Conservation (phyloP, 257 asterid genomes). For the Solanum infundibuliforme region DNA sequence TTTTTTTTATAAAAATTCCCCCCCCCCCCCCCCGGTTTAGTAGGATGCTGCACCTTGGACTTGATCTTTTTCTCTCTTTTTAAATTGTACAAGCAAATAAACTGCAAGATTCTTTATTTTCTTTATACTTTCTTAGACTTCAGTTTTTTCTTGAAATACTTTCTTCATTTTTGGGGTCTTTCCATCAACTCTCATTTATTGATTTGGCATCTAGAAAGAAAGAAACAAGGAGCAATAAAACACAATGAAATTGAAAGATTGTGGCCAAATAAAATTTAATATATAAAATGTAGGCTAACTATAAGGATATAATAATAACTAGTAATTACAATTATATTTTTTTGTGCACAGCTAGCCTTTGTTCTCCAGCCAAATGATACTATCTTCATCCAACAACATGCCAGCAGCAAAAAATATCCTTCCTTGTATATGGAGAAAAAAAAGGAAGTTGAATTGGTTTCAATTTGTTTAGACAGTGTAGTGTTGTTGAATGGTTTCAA, state of each 20-base stretch:
- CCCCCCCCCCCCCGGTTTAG: background rate
- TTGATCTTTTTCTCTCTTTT: background rate
- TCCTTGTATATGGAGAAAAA: background rate
- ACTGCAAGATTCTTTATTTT: background rate
- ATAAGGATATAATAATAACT: background rate
- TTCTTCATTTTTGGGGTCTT: background rate
- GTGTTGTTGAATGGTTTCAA: constrained; percentile 56
- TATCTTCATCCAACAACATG: background rate
- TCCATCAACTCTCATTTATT: background rate
- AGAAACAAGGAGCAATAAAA: background rate
- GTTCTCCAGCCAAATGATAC: background rate
- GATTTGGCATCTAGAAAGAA: background rate
- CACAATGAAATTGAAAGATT: background rate
- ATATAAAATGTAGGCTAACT: background rate
- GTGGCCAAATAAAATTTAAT: background rate
- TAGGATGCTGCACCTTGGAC: background rate
- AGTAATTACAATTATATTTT: background rate
- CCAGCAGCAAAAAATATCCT: background rate
- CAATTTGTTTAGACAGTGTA: constrained; percentile 35
- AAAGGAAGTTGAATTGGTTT: background rate
- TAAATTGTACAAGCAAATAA: background rate
- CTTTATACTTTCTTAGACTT: background rate
- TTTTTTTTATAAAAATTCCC: background rate
- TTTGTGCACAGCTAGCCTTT: background rate
- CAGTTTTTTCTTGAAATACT: background rate